Conservation (phyloP, 257 asterid species). For the Ajuga chamaepitys region DNA sequence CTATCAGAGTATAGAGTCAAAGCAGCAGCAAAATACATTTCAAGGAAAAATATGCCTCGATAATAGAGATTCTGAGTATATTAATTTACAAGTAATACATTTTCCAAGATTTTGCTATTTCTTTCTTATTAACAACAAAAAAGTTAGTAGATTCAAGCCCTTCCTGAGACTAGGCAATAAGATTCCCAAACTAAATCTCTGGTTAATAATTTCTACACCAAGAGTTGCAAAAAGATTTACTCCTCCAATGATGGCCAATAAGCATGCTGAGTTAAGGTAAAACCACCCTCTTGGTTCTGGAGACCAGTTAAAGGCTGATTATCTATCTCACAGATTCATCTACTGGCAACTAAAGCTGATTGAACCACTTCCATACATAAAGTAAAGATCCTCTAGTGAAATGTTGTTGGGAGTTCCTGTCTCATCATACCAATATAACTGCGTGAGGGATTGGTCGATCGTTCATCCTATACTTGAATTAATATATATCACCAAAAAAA, state of each 20-base stretch:
- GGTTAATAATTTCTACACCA: background rate
- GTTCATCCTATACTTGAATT: background rate
- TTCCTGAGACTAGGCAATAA: background rate
- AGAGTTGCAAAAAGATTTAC: background rate
- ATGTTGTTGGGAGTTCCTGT: background rate
- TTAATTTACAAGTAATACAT: background rate
- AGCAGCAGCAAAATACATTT: too few species aligned
- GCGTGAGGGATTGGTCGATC: background rate
- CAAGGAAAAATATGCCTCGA: slow-evolving; percentile 12
- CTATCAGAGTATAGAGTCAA: too few species aligned
- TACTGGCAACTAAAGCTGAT: background rate
- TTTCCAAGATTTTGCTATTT: background rate
- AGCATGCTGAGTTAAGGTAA: background rate
- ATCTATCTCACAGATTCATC: background rate
- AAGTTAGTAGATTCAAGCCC: slow-evolving; percentile 1
- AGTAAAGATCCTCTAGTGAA: background rate
- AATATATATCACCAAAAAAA: background rate
- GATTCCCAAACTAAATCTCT: background rate
- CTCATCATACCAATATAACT: background rate
- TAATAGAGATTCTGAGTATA: background rate
- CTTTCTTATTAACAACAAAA: background rate
- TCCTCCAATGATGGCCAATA: background rate
- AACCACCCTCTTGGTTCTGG: background rate
- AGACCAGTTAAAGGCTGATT: background rate
- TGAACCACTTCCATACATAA: background rate